These are phyloP conservation scores for Kuraishia capsulata DNA, from an alignment of 805 yeast species.

Conservation along the genomic window DNA sequence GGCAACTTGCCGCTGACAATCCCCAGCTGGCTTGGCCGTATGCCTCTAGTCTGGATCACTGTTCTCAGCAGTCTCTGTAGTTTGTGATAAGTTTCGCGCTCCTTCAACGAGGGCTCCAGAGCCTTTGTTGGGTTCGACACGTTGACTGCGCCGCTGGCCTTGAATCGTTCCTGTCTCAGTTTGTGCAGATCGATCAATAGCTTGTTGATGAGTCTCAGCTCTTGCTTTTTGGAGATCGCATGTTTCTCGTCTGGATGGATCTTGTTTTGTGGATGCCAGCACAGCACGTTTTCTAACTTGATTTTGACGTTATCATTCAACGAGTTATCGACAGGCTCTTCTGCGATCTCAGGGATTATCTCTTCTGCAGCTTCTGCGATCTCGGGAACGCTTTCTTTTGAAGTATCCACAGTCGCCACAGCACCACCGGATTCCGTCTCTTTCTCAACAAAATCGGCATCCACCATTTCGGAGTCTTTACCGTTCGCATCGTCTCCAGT, in stretches of 20 bases:
- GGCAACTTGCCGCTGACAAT: conserved; percentile 41
- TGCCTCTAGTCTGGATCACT: conserved; percentile 17
- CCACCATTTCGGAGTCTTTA: conserved; percentile 4
- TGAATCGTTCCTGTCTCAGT: conserved; percentile 37
- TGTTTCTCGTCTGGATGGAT: conserved; percentile 16
- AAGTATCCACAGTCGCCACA: not conserved
- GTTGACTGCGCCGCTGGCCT: conserved; percentile 2
- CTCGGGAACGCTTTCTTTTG: not conserved
- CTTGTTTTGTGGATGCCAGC: conserved; percentile 16
- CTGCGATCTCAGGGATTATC: not conserved
- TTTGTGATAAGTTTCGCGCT: conserved; percentile 31
- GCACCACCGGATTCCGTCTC: not conserved
- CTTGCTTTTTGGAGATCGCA: conserved; percentile 11
- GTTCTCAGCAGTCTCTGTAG: conserved; percentile 35
- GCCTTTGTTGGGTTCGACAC: conserved; percentile 12
- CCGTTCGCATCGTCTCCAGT: conserved; percentile 1
- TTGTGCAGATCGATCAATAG: conserved; percentile 39
- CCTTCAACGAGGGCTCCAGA: conserved; percentile 31
- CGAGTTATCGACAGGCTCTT: conserved; percentile 5
- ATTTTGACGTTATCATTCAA: too few species aligned
- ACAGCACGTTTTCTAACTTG: conserved; percentile 17
- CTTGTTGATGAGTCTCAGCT: conserved; percentile 30
- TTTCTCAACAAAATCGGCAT: conserved; percentile 1
- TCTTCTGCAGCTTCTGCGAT: not conserved
- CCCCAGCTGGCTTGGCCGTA: conserved; percentile 23